Percentiles rank a stretch among this genome's conserved stretches.
Evolutionary conservation across 768 basidiomycete species (phyloP).

Genomic region (Daedalea quercina): DNA sequence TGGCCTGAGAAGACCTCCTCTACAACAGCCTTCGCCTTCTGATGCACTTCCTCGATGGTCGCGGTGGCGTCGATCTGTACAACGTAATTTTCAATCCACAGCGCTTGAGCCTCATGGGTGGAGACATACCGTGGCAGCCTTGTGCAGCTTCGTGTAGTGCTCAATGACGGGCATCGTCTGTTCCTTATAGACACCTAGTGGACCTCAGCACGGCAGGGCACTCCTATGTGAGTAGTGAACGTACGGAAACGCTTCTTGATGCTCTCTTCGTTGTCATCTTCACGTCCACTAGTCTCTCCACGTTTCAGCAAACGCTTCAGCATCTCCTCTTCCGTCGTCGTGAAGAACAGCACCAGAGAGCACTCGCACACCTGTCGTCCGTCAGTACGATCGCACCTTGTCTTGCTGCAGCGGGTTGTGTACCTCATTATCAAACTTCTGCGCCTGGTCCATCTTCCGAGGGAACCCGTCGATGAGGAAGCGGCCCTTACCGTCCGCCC

Average conservation of each 20-base stretch:
- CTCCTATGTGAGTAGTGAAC: slow-evolving; percentile 20
- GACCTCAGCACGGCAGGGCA: not conserved
- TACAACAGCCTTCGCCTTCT: slow-evolving; percentile 49
- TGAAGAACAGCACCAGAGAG: slow-evolving; percentile 77
- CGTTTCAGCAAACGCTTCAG: slow-evolving; percentile 79
- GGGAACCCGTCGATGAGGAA: slow-evolving; percentile 98
- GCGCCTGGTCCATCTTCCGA: slow-evolving; percentile 96
- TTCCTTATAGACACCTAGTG: slow-evolving; percentile 71
- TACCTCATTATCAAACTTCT: slow-evolving; percentile 84
- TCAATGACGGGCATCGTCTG: slow-evolving; percentile 93
- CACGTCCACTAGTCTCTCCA: slow-evolving; percentile 89
- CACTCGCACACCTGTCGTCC: slow-evolving; percentile 67
- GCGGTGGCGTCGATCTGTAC: slow-evolving; percentile 60
- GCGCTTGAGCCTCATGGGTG: not conserved
- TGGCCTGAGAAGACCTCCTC: slow-evolving; percentile 35
- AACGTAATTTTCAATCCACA: not conserved
- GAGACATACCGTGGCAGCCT: slow-evolving; percentile 69
- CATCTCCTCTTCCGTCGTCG: slow-evolving; percentile 86
- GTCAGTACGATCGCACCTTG: not conserved
- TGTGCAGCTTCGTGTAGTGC: slow-evolving; percentile 58
- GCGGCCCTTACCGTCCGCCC: slow-evolving; percentile 67
- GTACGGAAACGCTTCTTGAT: slow-evolving; percentile 95
- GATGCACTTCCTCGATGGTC: slow-evolving; percentile 69
- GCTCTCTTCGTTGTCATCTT: slow-evolving; percentile 92
- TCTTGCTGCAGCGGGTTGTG: slow-evolving; percentile 12